These are phyloP conservation scores for Phytopythium montanum DNA, from an alignment of 352 stramenopile species.

Conservation along the genomic window DNA sequence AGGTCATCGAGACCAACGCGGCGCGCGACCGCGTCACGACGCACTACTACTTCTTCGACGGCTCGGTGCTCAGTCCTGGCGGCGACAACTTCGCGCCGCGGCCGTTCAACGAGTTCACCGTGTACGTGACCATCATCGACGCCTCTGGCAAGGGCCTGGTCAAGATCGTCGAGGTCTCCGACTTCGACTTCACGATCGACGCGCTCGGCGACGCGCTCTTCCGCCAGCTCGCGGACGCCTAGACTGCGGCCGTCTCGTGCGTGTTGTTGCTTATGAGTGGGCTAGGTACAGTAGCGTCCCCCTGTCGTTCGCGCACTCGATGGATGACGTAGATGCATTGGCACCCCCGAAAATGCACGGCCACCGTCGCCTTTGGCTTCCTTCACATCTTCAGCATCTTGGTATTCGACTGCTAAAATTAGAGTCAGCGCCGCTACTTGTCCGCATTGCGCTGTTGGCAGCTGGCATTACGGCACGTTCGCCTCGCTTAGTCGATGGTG, in stretches of 20 bases:
- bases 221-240: background rate
- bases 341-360: background rate
- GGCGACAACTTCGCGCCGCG: conserved; percentile 54
- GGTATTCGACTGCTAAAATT: too few relatives aligned
- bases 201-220: conserved; percentile 10
- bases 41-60: conserved; percentile 72
- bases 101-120: conserved; percentile 21
- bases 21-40: conserved; percentile 34
- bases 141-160: conserved; percentile 38
- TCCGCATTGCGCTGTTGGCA: background rate
- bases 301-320: background rate
- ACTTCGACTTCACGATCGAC: conserved; percentile 42
- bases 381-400: background rate
- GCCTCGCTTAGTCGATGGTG: too few relatives aligned
- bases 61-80: conserved; percentile 15
- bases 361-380: background rate
- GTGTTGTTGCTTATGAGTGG: background rate
- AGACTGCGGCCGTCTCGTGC: background rate
- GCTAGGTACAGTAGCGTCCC: background rate
- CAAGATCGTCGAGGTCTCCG: conserved; percentile 58
- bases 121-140: conserved; percentile 68
- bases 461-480: background rate
- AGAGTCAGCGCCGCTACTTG: background rate
- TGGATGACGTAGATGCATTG: background rate
- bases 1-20: conserved; percentile 52